Conservation (phyloP, 306 rosid species). For the Luffa acutangula region DNA sequence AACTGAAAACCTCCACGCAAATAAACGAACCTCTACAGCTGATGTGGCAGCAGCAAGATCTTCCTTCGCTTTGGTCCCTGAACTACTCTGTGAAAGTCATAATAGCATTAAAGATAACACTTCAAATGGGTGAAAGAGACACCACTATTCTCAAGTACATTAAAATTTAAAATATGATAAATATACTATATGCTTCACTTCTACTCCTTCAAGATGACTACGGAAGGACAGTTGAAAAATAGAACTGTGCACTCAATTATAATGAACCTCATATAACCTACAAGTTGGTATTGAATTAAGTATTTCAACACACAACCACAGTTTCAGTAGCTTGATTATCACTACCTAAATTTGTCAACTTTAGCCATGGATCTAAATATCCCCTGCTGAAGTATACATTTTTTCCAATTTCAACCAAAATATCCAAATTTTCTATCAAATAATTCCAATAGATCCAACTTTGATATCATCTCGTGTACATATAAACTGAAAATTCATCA, state of each 20-base stretch:
- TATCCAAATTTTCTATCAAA: neutral
- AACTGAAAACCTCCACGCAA: neutral
- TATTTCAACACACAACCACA: neutral
- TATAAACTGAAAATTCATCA: neutral
- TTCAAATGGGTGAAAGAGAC: constrained; percentile 9
- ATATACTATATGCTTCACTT: neutral
- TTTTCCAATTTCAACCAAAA: neutral
- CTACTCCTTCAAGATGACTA: neutral
- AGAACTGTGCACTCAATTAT: neutral
- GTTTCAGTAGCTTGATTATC: neutral
- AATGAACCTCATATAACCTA: neutral
- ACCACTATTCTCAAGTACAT: neutral
- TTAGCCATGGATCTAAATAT: neutral
- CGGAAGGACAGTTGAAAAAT: neutral
- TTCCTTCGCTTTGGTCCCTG: constrained; percentile 93
- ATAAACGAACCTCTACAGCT: constrained; percentile 64
- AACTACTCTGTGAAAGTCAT: constrained; percentile 60
- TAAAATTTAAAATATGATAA: neutral
- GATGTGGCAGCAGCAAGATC: constrained; percentile 95
- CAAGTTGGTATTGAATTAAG: neutral
- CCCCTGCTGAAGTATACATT: neutral
- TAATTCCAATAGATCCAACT: neutral
- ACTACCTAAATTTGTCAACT: neutral
- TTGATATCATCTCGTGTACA: neutral
- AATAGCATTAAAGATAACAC: constrained; percentile 13